These are phyloP conservation scores for Botrytis hyacinthi DNA, from an alignment of 2,329 filamentous ascomycete species.

Conservation along the genomic window DNA sequence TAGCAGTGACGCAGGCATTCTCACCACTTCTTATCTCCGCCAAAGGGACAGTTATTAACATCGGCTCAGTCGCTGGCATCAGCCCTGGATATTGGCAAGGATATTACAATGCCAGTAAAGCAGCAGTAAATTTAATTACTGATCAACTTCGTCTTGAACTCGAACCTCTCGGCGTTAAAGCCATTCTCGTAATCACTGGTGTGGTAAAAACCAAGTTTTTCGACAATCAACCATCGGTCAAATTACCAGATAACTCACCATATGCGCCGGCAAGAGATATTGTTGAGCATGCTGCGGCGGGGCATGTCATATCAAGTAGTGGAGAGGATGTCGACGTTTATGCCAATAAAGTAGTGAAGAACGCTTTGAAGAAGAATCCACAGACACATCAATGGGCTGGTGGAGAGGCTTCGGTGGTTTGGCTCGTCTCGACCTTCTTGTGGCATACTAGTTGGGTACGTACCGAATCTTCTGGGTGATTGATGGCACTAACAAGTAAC, in stretches of 20 bases:
- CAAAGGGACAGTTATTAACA: slow-evolving; percentile 46
- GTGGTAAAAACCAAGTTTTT: slow-evolving; percentile 30
- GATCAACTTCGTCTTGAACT: slow-evolving; percentile 30
- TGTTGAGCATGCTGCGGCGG: slow-evolving; percentile 24
- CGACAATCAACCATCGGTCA: slow-evolving; percentile 24
- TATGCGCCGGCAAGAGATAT: slow-evolving; percentile 28
- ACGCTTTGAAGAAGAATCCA: slow-evolving; percentile 29
- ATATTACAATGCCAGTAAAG: slow-evolving; percentile 33
- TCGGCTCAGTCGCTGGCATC: slow-evolving; percentile 40
- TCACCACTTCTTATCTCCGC: slow-evolving; percentile 31
- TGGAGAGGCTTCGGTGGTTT: slow-evolving; percentile 22
- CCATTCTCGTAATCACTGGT: slow-evolving; percentile 29
- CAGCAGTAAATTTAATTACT: slow-evolving; percentile 26
- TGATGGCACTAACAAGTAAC: not conserved
- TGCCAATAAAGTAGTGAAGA: slow-evolving; percentile 29
- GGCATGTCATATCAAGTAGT: slow-evolving; percentile 8
- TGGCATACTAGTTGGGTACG: slow-evolving; percentile 26
- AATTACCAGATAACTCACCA: slow-evolving; percentile 25
- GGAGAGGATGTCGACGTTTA: slow-evolving; percentile 25
- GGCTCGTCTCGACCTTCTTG: slow-evolving; percentile 27
- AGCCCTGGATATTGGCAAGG: slow-evolving; percentile 26
- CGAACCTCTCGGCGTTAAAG: slow-evolving; percentile 28
- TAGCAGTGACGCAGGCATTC: slow-evolving; percentile 39
- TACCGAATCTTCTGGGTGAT: not conserved
- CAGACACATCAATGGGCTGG: slow-evolving; percentile 29